Base-by-base conservation (phyloP, 2,329 filamentous ascomycete genomes). In the Tetracladium maxilliforme region DNA sequence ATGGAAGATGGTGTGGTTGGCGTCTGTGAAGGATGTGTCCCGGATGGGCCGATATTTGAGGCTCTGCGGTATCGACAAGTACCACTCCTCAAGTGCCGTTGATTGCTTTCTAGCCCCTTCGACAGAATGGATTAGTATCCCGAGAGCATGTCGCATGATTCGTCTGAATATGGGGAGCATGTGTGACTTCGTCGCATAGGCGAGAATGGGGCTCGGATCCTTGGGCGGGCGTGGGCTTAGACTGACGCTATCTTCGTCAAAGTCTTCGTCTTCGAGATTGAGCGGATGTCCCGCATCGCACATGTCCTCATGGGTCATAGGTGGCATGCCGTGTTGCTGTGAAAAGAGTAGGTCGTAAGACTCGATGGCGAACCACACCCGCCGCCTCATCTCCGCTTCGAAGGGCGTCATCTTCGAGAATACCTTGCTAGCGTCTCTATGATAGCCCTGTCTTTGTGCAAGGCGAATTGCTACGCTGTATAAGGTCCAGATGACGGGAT, bases 111-210 rank as follows among this genome's bases (percentile, higher is more conserved):
- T 6, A 16, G 38, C 33, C 25, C 38, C 35, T 5, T 14, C 14
- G 12, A 36, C 35, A 4, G 36, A 33, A 20, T 33, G 38, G 9
- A 32, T 30, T 10, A 30, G 29, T 23, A 44, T 42, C 7, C 39
- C 41, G 10, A 48, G 31, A 3, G 42, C 37, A 27, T 47, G 33
- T 14, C 34, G 26, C 22, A 38, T 43, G 10, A 47, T 35, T 23
- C 42, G 42, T 16, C 28, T 31, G 22, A 46, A 46, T 12, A 30
- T 33, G 16, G 19, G 25, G 30, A 45, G 36, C 16, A 41, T 34
- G 10, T 35, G 33, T 12, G 41, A 32, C 27, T 47, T 48, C 21
- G 42, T 39, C 15, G 46, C 39, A 25, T 47, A 46, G 30, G 40
- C 47, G 6, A 45, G 30, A 7, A 45, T n/a, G 16, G 18, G 29